A percentile compares a stretch with the other conserved stretches of the same genome.
These are phyloP conservation scores for Aspergillus mulundensis DNA, from an alignment of 495 filamentous ascomycete species.

Conservation along the genomic window DNA sequence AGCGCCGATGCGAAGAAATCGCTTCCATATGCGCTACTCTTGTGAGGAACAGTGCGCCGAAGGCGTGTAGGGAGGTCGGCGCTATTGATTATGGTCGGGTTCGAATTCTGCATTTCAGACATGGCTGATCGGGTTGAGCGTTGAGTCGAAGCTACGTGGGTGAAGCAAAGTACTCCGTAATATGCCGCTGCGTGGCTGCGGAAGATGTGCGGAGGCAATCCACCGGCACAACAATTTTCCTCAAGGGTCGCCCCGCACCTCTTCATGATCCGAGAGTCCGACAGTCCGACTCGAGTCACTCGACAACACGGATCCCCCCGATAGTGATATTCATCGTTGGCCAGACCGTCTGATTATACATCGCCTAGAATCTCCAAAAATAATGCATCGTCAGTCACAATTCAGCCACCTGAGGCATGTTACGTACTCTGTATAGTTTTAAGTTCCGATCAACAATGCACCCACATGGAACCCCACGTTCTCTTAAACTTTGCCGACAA, in stretches of 20 bases:
- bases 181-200: too few species aligned
- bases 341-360: background rate
- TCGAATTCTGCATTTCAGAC: constrained; percentile 74
- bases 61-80: constrained; percentile 86
- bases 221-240: background rate
- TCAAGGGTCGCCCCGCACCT: background rate
- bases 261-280: background rate
- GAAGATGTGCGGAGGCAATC: background rate
- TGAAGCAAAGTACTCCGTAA: too few species aligned
- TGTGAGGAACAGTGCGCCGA: constrained; percentile 43
- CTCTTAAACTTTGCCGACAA: background rate
- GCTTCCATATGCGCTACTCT: constrained; percentile 37
- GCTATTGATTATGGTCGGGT: constrained; percentile 86
- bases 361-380: background rate
- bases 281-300: too few species aligned
- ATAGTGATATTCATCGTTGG: background rate
- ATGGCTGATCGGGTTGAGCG: constrained; percentile 22
- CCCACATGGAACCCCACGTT: background rate
- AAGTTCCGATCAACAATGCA: background rate
- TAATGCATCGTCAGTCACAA: too few species aligned
- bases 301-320: background rate
- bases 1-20: constrained; percentile 43
- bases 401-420: too few species aligned
- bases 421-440: too few species aligned
- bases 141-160: background rate